Evolutionary conservation across 2,329 filamentous ascomycete species (phyloP).

Genomic region (Talaromyces pinophilus): DNA sequence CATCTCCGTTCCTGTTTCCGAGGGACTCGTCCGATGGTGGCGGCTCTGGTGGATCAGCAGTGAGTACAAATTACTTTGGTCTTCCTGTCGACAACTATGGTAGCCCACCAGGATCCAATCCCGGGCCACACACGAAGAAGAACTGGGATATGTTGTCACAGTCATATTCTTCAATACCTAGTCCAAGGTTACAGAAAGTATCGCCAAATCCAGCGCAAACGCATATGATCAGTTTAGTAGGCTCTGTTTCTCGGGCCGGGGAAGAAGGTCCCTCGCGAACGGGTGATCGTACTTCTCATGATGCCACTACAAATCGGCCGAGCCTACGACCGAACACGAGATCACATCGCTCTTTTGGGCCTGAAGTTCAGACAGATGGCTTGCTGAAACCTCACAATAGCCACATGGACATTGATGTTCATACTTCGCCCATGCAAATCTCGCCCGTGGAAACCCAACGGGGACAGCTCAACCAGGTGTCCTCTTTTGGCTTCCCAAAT

Average conservation of each 20-base stretch:
- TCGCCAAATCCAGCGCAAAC: constrained; percentile 17
- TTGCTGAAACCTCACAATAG: neutral
- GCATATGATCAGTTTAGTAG: constrained; percentile 63
- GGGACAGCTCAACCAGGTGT: neutral
- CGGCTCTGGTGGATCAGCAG: constrained; percentile 33
- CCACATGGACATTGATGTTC: neutral
- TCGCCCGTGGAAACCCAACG: constrained; percentile 2
- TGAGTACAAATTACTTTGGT: constrained; percentile 86
- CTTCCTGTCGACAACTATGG: constrained; percentile 64
- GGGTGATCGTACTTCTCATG: neutral
- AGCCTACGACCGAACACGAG: neutral
- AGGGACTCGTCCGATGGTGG: constrained; percentile 46
- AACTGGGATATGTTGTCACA: constrained; percentile 74
- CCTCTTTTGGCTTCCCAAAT: constrained; percentile 13
- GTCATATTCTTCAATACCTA: constrained; percentile 67
- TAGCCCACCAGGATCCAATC: constrained; percentile 63
- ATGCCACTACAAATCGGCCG: neutral
- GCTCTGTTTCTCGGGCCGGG: neutral
- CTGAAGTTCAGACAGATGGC: neutral
- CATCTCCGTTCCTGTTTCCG: constrained; percentile 54
- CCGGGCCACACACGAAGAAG: constrained; percentile 61
- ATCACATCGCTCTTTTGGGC: neutral
- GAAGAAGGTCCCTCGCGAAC: neutral
- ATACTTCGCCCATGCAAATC: constrained; percentile 1
- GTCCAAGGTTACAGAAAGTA: constrained; percentile 29